Evolutionary conservation across 2,329 filamentous ascomycete species (phyloP), one percentile per base, ranked within the genome.

Genomic region (Pyricularia sp.): DNA sequence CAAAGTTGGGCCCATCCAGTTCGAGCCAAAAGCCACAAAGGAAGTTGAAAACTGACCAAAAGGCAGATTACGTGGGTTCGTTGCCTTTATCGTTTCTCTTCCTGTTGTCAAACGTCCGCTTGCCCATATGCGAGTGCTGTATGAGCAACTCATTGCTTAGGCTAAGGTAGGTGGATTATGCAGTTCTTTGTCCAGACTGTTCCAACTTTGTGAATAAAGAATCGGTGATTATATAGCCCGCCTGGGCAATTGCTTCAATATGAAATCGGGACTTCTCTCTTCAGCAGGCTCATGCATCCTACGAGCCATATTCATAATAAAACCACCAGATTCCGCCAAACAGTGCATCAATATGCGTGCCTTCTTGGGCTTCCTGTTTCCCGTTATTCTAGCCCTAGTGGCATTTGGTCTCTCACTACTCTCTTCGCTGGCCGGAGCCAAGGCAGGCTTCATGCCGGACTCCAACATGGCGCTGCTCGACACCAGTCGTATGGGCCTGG

Each of bases 381-480:
- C 78, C 12, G 71, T 77, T n/a, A 11, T 68, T 78, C 23, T 71
- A 79, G 26, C 78, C 4, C 71, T 78, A 7, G 74, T 74, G 26
- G 77, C 74, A 68, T 79, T 80, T 70, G 74, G 79, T 58, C 73
- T 81, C 36, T 72, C 75, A 28, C 76, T 80, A 69, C 69, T 81
- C 26, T 74, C 75, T 14, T 75, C 81, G 20, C 76, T 81, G 69
- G 78, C 79, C 42, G 79, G 79, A 63, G 77, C 77, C 23, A 77
- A 77, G 9, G 74, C 77, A 6, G 73, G 76, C 26, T 76, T 76
- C 36, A 72, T 81, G 71, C 78, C 81, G 50, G 76, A 78, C 12
- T 80, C 78, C 69, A 78, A 80, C 42, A 74, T 81, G 55, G 75
- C 81, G 3, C 66, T 81, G 79, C 76, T 82, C 70, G 81, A 82